These are phyloP conservation scores for Pythium dissotocum DNA, from an alignment of 352 stramenopile species.

Conservation along the genomic window DNA sequence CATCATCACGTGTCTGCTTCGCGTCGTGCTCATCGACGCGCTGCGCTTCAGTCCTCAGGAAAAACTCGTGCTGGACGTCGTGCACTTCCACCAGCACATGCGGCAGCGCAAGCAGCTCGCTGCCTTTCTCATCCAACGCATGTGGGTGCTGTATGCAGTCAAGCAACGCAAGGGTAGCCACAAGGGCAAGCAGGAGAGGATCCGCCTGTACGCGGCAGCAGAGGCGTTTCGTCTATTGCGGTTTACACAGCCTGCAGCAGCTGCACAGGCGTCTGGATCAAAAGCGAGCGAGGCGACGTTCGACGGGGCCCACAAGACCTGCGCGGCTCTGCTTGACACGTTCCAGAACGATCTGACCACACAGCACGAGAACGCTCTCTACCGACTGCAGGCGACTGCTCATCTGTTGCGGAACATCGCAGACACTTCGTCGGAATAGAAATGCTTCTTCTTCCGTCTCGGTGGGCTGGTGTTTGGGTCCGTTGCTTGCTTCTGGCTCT, in stretches of 20 bases:
- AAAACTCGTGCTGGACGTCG: slow-evolving; percentile 59
- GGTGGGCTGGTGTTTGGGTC: neutral
- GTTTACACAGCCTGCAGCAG: slow-evolving; percentile 35
- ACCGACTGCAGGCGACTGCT: slow-evolving; percentile 18
- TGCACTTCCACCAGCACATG: slow-evolving; percentile 54
- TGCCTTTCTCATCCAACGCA: slow-evolving; percentile 49
- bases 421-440: slow-evolving; percentile 57
- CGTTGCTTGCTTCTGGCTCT: slow-evolving; percentile 2
- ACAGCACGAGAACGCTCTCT: slow-evolving; percentile 2
- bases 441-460: slow-evolving; percentile 44
- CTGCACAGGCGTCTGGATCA: neutral
- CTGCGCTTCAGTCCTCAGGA: slow-evolving; percentile 56
- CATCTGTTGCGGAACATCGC: slow-evolving; percentile 49
- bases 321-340: slow-evolving; percentile 16
- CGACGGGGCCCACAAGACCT: slow-evolving; percentile 20
- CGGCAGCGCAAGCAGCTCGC: slow-evolving; percentile 42
- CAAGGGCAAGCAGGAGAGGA: slow-evolving; percentile 31
- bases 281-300: neutral
- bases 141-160: slow-evolving; percentile 37
- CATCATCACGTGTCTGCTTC: slow-evolving; percentile 55
- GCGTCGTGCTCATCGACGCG: slow-evolving; percentile 60
- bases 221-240: slow-evolving; percentile 50
- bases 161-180: slow-evolving; percentile 1
- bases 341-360: slow-evolving; percentile 12
- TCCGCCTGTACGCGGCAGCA: slow-evolving; percentile 44